Percentiles rank a stretch among this genome's conserved stretches.
phyloP scores from a whole-genome alignment of 345 rosid species.

The Eucalyptus marginata region DNA sequence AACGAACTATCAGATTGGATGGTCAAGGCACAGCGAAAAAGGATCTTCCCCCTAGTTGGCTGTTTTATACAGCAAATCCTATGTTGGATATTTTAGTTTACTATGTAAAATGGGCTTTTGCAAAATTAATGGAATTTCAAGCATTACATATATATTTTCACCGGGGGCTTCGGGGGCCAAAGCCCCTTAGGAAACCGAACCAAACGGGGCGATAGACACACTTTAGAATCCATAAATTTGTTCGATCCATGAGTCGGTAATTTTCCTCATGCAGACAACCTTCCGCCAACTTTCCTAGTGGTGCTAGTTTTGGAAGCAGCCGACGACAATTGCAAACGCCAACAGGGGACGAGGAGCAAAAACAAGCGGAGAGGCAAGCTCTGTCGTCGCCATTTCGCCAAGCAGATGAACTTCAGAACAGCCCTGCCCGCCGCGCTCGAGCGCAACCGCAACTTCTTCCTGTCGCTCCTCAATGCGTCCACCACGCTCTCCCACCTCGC shows the following conservation, averaged over 20 bases:
- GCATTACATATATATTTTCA: too few species aligned
- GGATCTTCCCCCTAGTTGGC: neutral
- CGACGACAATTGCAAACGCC: neutral
- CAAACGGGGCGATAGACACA: too few species aligned
- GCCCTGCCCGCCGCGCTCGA: neutral
- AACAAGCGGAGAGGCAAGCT: neutral
- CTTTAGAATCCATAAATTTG: neutral
- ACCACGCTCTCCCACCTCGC: constrained; percentile 36
- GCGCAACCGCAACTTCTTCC: constrained; percentile 14
- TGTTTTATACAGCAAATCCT: neutral
- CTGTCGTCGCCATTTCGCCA: neutral
- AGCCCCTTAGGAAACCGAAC: too few species aligned
- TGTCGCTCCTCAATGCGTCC: constrained; percentile 28
- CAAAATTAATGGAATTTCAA: neutral
- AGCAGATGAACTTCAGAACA: neutral
- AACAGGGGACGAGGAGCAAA: neutral
- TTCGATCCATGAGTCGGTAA: neutral
- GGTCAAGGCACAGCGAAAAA: too few species aligned
- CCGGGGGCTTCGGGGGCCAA: too few species aligned
- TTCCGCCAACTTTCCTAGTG: neutral
- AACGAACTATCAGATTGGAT: too few species aligned
- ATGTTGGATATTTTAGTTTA: neutral
- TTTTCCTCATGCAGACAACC: neutral
- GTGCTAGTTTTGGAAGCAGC: neutral
- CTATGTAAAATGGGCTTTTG: neutral